phyloP scores from a whole-genome alignment of 306 rosid genomes.

The Oxytropis ochrocephala region DNA sequence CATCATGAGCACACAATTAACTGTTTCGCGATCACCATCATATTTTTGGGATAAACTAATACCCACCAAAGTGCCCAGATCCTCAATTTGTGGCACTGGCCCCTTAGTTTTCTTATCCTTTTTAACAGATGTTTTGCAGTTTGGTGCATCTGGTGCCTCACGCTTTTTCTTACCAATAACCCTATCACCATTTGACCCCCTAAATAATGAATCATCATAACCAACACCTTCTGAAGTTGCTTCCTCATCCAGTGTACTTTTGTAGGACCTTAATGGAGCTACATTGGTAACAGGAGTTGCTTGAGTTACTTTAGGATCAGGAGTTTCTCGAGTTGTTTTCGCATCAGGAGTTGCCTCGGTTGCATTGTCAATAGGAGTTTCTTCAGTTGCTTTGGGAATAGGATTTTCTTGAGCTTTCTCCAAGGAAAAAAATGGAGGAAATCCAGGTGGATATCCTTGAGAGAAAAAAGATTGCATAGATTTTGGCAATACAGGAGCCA shows the following conservation, averaged over 20 bases:
- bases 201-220: not conserved
- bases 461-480: conserved; percentile 21
- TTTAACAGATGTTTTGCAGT: conserved; percentile 24
- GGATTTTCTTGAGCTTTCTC: conserved; percentile 22
- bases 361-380: not conserved
- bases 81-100: not conserved
- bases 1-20: conserved; percentile 35
- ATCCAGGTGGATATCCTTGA: conserved; percentile 37
- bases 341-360: not conserved
- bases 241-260: conserved; percentile 20
- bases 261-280: conserved; percentile 38
- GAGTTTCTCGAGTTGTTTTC: not conserved
- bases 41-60: conserved; percentile 14
- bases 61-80: conserved; percentile 3
- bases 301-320: not conserved
- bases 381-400: not conserved
- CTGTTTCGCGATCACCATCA: conserved; percentile 38
- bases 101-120: conserved; percentile 26
- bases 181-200: not conserved
- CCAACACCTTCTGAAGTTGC: not conserved
- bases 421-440: conserved; percentile 39
- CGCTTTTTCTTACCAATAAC: not conserved
- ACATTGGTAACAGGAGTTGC: not conserved
- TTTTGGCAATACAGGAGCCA: conserved; percentile 47
- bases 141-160: not conserved